Percentiles rank a stretch among this genome's conserved stretches.
Evolutionary conservation across 768 basidiomycete genomes (phyloP).

Genomic region (Lentinus brumalis): DNA sequence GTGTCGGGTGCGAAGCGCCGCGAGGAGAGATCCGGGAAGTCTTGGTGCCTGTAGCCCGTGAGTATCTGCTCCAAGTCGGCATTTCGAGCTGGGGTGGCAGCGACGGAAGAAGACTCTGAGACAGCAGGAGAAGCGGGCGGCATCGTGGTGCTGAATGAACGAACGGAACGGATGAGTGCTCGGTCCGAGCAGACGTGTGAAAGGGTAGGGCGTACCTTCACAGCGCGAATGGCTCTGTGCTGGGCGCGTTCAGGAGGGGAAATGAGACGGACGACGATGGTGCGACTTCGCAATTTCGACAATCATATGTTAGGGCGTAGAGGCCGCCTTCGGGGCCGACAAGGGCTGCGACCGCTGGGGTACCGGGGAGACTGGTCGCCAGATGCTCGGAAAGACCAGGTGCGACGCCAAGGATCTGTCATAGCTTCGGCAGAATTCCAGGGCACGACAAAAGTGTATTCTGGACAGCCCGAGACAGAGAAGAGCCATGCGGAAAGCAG

Average conservation of each 20-base stretch:
- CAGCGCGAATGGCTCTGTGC: background rate
- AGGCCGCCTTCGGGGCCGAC: too few relatives aligned
- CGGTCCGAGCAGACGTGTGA: slow-evolving; percentile 20
- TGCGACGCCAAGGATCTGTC: background rate
- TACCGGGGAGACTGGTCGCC: too few relatives aligned
- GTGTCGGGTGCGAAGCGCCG: slow-evolving; percentile 17
- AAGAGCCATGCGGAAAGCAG: slow-evolving; percentile 10
- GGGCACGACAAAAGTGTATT: background rate
- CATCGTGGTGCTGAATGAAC: slow-evolving; percentile 6
- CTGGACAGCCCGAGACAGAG: slow-evolving; percentile 1
- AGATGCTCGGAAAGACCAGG: background rate
- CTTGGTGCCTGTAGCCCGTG: slow-evolving; percentile 19
- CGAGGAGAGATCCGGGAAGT: slow-evolving; percentile 23
- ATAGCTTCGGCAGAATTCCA: background rate
- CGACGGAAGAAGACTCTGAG: slow-evolving; percentile 6
- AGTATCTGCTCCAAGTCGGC: slow-evolving; percentile 14
- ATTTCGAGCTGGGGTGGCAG: background rate
- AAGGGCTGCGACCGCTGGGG: too few relatives aligned
- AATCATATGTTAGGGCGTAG: too few relatives aligned
- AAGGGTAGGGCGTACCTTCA: background rate
- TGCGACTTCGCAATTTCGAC: background rate
- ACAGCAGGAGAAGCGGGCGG: slow-evolving; percentile 2
- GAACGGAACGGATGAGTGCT: slow-evolving; percentile 5
- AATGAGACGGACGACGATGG: background rate
- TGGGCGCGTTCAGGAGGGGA: background rate